Conservation (phyloP, 768 basidiomycete species). For the Calocera cornea region DNA sequence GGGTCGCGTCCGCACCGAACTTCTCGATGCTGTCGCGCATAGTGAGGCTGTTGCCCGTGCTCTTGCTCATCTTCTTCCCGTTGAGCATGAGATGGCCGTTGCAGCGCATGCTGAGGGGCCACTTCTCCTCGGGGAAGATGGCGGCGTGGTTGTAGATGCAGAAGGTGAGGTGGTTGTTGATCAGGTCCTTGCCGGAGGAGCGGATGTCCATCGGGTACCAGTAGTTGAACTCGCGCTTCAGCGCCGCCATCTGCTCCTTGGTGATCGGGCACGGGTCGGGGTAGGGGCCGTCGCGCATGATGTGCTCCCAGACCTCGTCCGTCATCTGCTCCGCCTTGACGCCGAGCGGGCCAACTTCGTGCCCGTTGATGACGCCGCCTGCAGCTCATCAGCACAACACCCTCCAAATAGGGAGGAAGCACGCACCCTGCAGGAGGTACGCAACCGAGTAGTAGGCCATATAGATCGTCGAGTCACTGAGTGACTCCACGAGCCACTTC, state of each 20-base stretch:
- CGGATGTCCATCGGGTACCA: constrained; percentile 98
- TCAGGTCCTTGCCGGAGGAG: constrained; percentile 93
- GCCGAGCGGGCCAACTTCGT: constrained; percentile 63
- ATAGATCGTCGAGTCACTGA: constrained; percentile 96
- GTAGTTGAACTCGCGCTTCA: constrained; percentile 87
- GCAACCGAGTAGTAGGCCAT: constrained; percentile 97
- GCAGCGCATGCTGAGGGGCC: constrained; percentile 82
- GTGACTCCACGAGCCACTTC: constrained; percentile 87
- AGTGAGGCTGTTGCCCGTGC: constrained; percentile 89
- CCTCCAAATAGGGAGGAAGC: background rate
- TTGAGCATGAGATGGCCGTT: constrained; percentile 97
- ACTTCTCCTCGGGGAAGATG: constrained; percentile 73
- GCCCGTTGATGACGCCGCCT: constrained; percentile 68
- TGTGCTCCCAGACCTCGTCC: constrained; percentile 93
- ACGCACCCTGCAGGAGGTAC: constrained; percentile 77
- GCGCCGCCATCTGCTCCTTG: constrained; percentile 61
- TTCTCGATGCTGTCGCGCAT: constrained; percentile 77
- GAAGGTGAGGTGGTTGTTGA: constrained; percentile 92
- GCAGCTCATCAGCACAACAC: background rate
- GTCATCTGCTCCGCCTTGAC: constrained; percentile 88
- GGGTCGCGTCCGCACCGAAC: constrained; percentile 92
- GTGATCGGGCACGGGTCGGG: constrained; percentile 43
- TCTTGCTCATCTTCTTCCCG: constrained; percentile 98
- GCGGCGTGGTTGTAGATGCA: constrained; percentile 91
- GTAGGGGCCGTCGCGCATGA: constrained; percentile 58